A percentile compares a stretch with the other conserved stretches of the same genome.
These are phyloP conservation scores for Zygosaccharomyces lentus DNA, from an alignment of 805 yeast species.

Conservation along the genomic window DNA sequence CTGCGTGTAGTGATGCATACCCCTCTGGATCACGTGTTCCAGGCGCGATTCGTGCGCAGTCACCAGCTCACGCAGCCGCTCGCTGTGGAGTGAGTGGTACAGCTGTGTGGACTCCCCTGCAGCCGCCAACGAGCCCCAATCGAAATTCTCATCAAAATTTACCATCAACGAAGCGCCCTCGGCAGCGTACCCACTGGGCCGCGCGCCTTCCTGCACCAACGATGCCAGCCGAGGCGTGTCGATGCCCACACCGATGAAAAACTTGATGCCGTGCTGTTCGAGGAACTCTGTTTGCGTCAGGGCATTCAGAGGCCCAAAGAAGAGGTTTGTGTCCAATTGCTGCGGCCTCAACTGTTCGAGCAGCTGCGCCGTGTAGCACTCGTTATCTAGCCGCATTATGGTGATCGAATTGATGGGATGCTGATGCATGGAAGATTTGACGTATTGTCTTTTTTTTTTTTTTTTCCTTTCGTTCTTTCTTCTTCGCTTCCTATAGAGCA, in stretches of 20 bases:
- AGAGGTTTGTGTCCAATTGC: conserved; percentile 38
- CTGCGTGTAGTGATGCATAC: neutral
- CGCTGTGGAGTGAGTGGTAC: conserved; percentile 29
- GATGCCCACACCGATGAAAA: conserved; percentile 36
- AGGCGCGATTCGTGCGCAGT: neutral
- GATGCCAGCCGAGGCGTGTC: conserved; percentile 35
- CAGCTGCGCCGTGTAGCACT: conserved; percentile 12
- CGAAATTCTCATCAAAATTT: conserved; percentile 35
- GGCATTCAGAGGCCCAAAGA: conserved; percentile 46
- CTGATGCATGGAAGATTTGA: neutral
- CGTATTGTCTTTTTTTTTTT: too few relatives aligned
- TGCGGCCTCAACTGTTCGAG: conserved; percentile 36
- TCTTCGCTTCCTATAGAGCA: neutral
- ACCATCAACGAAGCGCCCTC: conserved; percentile 23
- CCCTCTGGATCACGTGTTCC: neutral
- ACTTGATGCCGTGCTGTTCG: conserved; percentile 37
- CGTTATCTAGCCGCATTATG: conserved; percentile 12
- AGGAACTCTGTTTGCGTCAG: conserved; percentile 39
- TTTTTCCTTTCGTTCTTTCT: neutral
- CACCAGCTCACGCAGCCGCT: conserved; percentile 13
- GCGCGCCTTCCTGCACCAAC: conserved; percentile 10
- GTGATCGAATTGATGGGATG: neutral
- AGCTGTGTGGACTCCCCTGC: conserved; percentile 11
- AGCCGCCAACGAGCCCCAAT: conserved; percentile 27
- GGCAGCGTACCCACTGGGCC: conserved; percentile 25